Base-by-base conservation (phyloP, 768 basidiomycete genomes). In the Saitozyma podzolica region DNA sequence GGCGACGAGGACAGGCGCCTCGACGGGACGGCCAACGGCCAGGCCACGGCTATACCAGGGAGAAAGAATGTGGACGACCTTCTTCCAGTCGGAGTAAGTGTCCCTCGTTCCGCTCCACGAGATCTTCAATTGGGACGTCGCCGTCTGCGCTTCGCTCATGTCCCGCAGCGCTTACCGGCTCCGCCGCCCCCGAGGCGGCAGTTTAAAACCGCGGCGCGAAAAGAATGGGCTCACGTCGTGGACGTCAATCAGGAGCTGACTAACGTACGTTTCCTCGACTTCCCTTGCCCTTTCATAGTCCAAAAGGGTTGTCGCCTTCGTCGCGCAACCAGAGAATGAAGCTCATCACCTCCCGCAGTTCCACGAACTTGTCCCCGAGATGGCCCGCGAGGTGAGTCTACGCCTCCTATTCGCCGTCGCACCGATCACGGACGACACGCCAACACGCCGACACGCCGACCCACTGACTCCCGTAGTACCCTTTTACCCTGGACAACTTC, bases 401-500 rank as follows among this genome's bases (percentile, higher is more conserved):
- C 29, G 5, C 29, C 29, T 5, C 5, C 29, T 5, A 29, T 29
- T 29, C 29, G 17, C 29, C 29, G 29, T 29, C 29, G 29, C 29
- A 8, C 9, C 9, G 29, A 29, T 29, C 2, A 29, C 29, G 29
- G 29, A 29, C 29, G 5, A 29, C 29, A 29, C 29, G 5, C 2
- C 29, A 29, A n/a, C 4, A n/a, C 13, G 13, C 29, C 14, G 14
- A n/a, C 4, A n/a, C 13, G 13, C 29, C 14, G 14, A 50, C 45
- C 29, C 29, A 29, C 52, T 56, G 29, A 61, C 48, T 2, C 20
- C 51, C 6, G 9, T 67, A 92, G 93, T 99, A 97, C 80, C 94
- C 96, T n/a, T 99, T 99, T 80, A 92, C 96, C 75, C 84, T 99
- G 40, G 96, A 99, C 79, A 94, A 89, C 0, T 99, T 98, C 82